Conservation (phyloP, 2,329 filamentous ascomycete species). For the Parasarocladium wereldwijsianum region DNA sequence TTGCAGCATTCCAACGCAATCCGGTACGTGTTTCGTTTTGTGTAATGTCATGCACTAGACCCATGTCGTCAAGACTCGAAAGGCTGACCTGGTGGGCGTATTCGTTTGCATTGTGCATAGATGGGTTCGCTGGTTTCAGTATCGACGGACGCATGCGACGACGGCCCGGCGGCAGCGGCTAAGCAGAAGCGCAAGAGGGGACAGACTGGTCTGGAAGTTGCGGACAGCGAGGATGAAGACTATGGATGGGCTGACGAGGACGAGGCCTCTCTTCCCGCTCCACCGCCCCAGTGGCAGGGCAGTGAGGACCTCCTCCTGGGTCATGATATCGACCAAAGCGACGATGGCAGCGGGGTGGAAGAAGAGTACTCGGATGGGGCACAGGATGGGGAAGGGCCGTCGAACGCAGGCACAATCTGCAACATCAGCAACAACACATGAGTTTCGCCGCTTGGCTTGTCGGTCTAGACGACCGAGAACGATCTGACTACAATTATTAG, state of each 20-base stretch:
- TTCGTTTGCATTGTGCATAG: too few relatives aligned
- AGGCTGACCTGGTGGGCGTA: too few relatives aligned
- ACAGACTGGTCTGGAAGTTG: constrained; percentile 43
- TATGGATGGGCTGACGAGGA: constrained; percentile 60
- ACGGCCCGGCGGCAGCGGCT: constrained; percentile 18
- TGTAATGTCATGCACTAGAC: background rate
- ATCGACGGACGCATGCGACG: constrained; percentile 3
- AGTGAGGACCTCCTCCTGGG: constrained; percentile 48
- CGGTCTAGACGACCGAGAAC: too few relatives aligned
- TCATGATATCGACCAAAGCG: constrained; percentile 25
- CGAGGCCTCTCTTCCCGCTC: constrained; percentile 42
- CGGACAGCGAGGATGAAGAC: constrained; percentile 51
- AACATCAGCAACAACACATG: too few relatives aligned
- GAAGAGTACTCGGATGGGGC: constrained; percentile 9
- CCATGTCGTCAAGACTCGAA: too few relatives aligned
- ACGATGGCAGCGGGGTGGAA: constrained; percentile 16
- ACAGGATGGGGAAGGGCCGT: too few relatives aligned
- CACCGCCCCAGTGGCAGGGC: constrained; percentile 53
- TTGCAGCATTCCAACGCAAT: constrained; percentile 34
- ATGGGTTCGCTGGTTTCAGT: background rate
- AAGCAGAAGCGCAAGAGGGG: constrained; percentile 48
- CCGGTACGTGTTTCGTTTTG: constrained; percentile 20
- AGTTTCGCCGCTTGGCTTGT: too few relatives aligned
- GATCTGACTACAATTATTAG: too few relatives aligned
- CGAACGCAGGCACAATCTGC: too few relatives aligned